Conservation (phyloP, 169 alveolate species). For the Theileria parva region DNA sequence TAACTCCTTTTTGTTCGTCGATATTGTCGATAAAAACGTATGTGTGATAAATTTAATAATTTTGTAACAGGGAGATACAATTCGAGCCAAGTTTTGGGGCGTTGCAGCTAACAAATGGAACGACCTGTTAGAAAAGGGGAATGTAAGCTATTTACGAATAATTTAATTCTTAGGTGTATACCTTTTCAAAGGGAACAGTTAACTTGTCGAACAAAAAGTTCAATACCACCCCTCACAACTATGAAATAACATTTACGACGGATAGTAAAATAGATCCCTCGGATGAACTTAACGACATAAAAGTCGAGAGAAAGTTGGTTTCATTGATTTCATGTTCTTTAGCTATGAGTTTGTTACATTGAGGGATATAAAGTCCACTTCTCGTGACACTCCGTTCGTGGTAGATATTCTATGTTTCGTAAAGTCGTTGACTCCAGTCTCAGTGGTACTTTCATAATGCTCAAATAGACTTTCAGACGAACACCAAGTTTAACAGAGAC, state of each 20-base stretch:
- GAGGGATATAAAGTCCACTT: conserved; percentile 71
- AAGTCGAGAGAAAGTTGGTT: conserved; percentile 58
- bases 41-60: neutral
- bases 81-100: conserved; percentile 76
- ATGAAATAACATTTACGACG: conserved; percentile 68
- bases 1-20: conserved; percentile 65
- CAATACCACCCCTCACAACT: conserved; percentile 71
- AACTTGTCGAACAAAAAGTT: conserved; percentile 70
- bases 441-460: conserved; percentile 24
- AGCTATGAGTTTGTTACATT: conserved; percentile 35
- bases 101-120: conserved; percentile 74
- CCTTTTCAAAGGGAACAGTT: conserved; percentile 72
- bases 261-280: conserved; percentile 71
- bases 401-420: conserved; percentile 73
- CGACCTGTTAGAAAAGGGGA: conserved; percentile 63
- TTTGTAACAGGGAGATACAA: conserved; percentile 65
- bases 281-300: conserved; percentile 73
- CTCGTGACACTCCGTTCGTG: conserved; percentile 65
- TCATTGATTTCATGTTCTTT: conserved; percentile 25
- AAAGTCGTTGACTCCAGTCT: conserved; percentile 41
- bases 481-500: conserved; percentile 68
- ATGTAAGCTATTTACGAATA: conserved; percentile 12
- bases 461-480: conserved; percentile 22
- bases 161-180: conserved; percentile 48
- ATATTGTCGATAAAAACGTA: conserved; percentile 67